phyloP scores from a whole-genome alignment of 164 flowering plant genomes.

The Cinnamomum chago region DNA sequence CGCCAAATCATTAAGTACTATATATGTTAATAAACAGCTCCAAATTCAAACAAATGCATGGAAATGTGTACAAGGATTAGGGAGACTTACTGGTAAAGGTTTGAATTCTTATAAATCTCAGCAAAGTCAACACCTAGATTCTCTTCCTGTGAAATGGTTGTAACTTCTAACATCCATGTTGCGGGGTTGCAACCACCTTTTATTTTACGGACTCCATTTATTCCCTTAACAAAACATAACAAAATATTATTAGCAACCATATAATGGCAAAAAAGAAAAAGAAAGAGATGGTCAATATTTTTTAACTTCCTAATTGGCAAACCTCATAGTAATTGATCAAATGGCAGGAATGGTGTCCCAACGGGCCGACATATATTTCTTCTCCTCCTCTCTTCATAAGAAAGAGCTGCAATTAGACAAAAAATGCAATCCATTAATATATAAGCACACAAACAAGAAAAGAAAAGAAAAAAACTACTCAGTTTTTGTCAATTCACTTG shows the following conservation, averaged over 20 bases:
- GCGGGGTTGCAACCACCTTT: constrained; percentile 44
- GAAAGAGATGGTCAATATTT: background rate
- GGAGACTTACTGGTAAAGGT: constrained; percentile 23
- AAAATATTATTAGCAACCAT: background rate
- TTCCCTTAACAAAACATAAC: constrained; percentile 20
- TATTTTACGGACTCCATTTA: constrained; percentile 34
- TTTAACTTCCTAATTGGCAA: background rate
- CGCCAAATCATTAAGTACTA: background rate
- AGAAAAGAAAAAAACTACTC: too few relatives aligned
- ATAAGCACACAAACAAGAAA: background rate
- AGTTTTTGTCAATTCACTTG: background rate
- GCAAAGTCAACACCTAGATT: constrained; percentile 27
- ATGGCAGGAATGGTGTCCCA: constrained; percentile 34
- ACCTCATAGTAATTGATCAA: constrained; percentile 44
- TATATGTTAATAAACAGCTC: background rate
- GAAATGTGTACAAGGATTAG: background rate
- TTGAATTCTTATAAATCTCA: constrained; percentile 32
- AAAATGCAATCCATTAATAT: background rate
- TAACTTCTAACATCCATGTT: constrained; percentile 51
- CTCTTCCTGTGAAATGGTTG: constrained; percentile 31
- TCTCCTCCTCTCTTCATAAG: constrained; percentile 43
- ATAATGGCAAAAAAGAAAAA: background rate
- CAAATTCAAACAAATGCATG: background rate
- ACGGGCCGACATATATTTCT: constrained; percentile 41
- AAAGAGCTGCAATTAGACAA: constrained; percentile 26